Conservation (phyloP, 345 rosid genomes). For the Acer saccharum region DNA sequence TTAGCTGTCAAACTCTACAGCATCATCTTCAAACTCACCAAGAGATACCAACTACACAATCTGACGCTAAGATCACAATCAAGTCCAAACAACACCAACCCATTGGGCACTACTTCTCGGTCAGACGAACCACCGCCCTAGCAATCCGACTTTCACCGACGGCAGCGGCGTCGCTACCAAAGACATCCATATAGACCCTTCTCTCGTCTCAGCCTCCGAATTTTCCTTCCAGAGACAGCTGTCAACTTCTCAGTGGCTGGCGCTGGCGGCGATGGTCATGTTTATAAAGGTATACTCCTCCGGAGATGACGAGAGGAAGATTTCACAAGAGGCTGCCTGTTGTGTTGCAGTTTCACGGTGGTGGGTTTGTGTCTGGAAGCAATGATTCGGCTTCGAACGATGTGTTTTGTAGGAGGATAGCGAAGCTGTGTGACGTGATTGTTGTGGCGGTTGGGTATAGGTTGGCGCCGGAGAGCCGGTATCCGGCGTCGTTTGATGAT, state of each 20-base stretch:
- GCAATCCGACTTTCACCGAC: slow-evolving; percentile 59
- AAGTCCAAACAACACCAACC: slow-evolving; percentile 24
- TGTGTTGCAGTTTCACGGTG: slow-evolving; percentile 94
- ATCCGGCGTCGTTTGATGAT: slow-evolving; percentile 84
- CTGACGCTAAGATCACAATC: slow-evolving; percentile 24
- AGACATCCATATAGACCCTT: slow-evolving; percentile 68
- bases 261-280: neutral
- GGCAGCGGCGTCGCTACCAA: slow-evolving; percentile 60
- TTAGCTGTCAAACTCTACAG: slow-evolving; percentile 59
- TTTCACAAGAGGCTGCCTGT: slow-evolving; percentile 62
- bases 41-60: slow-evolving; percentile 50
- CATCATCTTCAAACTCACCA: slow-evolving; percentile 61
- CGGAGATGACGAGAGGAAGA: slow-evolving; percentile 20
- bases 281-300: slow-evolving; percentile 66
- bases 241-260: slow-evolving; percentile 26
- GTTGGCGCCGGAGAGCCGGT: slow-evolving; percentile 80
- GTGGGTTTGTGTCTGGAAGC: slow-evolving; percentile 85
- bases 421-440: slow-evolving; percentile 71
- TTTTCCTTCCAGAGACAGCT: slow-evolving; percentile 69
- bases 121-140: slow-evolving; percentile 45
- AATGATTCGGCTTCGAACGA: slow-evolving; percentile 67
- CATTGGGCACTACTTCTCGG: slow-evolving; percentile 62
- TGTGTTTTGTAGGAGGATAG: slow-evolving; percentile 69
- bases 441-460: slow-evolving; percentile 89
- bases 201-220: slow-evolving; percentile 62